Evolutionary conservation across 2,329 filamentous ascomycete species (phyloP).

Genomic region (Allantophomopsis lycopodina): DNA sequence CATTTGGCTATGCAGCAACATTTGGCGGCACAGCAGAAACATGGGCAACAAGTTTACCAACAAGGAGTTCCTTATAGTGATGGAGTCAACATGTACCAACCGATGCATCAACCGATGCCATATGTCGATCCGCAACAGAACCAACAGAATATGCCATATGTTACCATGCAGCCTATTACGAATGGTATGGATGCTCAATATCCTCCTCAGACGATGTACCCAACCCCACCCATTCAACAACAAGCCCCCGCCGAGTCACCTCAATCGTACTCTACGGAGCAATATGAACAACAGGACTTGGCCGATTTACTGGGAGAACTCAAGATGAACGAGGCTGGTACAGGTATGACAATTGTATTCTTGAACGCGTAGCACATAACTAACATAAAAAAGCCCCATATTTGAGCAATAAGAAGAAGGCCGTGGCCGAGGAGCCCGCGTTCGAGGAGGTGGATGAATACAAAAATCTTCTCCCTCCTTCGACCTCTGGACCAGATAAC

Average conservation of each 20-base stretch:
- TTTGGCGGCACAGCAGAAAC: slow-evolving; percentile 22
- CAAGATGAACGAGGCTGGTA: slow-evolving; percentile 75
- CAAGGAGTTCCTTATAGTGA: slow-evolving; percentile 32
- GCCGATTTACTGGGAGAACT: slow-evolving; percentile 74
- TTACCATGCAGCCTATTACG: slow-evolving; percentile 32
- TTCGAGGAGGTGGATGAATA: slow-evolving; percentile 62
- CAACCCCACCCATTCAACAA: slow-evolving; percentile 34
- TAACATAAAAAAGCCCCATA: slow-evolving; percentile 53
- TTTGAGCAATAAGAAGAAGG: slow-evolving; percentile 46
- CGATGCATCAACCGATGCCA: slow-evolving; percentile 6
- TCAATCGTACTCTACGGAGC: slow-evolving; percentile 43
- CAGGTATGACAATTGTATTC: slow-evolving; percentile 41
- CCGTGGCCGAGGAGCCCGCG: slow-evolving; percentile 44
- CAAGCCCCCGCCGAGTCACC: slow-evolving; percentile 20
- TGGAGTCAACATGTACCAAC: slow-evolving; percentile 22
- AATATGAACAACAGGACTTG: slow-evolving; percentile 57
- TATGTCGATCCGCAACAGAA: slow-evolving; percentile 17
- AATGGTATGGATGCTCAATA: slow-evolving; percentile 38
- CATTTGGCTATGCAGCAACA: slow-evolving; percentile 36
- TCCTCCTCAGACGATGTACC: slow-evolving; percentile 32
- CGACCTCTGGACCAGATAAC: slow-evolving; percentile 53
- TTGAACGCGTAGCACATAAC: neutral
- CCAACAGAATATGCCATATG: slow-evolving; percentile 37
- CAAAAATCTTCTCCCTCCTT: slow-evolving; percentile 55
- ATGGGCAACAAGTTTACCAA: slow-evolving; percentile 27